Conservation (phyloP, 108 stramenopile species). For the Cylindrotheca fusiformis region DNA sequence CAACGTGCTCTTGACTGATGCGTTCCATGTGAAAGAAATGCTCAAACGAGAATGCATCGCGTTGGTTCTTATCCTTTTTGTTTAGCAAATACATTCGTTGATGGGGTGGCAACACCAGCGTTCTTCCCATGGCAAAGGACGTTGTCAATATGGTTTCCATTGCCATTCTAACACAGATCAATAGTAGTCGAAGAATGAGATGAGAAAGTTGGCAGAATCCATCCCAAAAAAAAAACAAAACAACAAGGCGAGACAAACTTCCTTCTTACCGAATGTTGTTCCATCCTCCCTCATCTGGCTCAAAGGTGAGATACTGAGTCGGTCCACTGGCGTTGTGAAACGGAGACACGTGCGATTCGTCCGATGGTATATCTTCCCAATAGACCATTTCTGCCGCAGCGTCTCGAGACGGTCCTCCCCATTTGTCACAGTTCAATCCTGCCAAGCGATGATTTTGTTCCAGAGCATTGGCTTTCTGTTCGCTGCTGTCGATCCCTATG, state of each 20-base stretch:
- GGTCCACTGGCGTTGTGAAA: constrained; percentile 34
- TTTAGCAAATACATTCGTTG: constrained; percentile 75
- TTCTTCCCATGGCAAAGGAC: constrained; percentile 87
- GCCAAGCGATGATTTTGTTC: constrained; percentile 36
- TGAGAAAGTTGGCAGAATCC: not conserved
- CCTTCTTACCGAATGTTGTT: constrained; percentile 81
- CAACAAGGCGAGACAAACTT: no score
- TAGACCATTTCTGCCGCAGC: constrained; percentile 74
- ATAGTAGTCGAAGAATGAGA: no score
- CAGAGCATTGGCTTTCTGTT: no score
- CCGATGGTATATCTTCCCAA: constrained; percentile 74
- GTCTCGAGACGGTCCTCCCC: constrained; percentile 35
- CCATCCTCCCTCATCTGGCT: constrained; percentile 82
- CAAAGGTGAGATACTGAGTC: constrained; percentile 79
- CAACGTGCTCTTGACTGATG: constrained; percentile 57
- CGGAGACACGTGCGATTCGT: constrained; percentile 51
- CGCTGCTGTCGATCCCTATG: no score
- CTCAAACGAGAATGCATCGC: constrained; percentile 57
- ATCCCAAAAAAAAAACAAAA: no score
- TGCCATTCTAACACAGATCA: constrained; percentile 3
- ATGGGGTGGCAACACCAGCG: constrained; percentile 87
- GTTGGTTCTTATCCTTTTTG: constrained; percentile 14
- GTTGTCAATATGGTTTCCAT: constrained; percentile 62
- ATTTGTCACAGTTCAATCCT: constrained; percentile 24
- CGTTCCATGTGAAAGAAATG: constrained; percentile 72